Percentiles rank a stretch among this genome's conserved stretches.
phyloP scores from a whole-genome alignment of 371 early-diverging fungal species.

The Lichtheimia corymbifera region DNA sequence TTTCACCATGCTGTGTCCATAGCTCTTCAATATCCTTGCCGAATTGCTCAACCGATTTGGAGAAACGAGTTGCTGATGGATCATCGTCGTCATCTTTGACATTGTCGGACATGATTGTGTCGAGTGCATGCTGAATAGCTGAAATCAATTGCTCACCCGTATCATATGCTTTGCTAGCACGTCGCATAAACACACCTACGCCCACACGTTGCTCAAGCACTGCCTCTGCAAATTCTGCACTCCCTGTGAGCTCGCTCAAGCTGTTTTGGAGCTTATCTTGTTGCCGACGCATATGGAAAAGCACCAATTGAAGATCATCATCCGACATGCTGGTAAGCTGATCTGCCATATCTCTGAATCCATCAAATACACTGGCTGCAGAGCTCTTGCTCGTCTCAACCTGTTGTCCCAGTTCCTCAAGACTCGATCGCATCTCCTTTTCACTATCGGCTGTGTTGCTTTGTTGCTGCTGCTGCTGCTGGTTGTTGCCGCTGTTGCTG shows the following conservation, averaged over 20 bases:
- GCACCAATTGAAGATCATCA: constrained; percentile 3
- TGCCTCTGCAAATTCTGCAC: constrained; percentile 18
- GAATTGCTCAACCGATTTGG: constrained; percentile 12
- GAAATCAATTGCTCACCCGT: background rate
- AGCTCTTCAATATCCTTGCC: constrained; percentile 16
- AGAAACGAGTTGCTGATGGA: constrained; percentile 1
- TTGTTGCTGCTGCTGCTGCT: too few species aligned
- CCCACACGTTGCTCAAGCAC: constrained; percentile 28
- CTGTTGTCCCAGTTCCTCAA: background rate
- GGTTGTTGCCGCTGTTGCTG: background rate
- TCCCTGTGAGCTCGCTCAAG: constrained; percentile 21
- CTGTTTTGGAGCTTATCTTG: constrained; percentile 30
- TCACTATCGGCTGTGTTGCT: too few species aligned
- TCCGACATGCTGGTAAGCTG: too few species aligned
- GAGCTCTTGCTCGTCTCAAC: background rate
- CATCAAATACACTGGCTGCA: background rate
- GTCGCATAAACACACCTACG: constrained; percentile 14
- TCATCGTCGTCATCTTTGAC: background rate
- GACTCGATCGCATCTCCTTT: background rate
- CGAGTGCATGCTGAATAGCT: constrained; percentile 16
- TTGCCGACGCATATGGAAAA: constrained; percentile 29
- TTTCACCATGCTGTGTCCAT: constrained; percentile 10
- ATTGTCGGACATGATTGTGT: constrained; percentile 11
- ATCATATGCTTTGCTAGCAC: constrained; percentile 4
- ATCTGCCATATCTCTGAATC: background rate